Evolutionary conservation across 345 rosid genomes (phyloP).

Genomic region (Lepidium africanum): DNA sequence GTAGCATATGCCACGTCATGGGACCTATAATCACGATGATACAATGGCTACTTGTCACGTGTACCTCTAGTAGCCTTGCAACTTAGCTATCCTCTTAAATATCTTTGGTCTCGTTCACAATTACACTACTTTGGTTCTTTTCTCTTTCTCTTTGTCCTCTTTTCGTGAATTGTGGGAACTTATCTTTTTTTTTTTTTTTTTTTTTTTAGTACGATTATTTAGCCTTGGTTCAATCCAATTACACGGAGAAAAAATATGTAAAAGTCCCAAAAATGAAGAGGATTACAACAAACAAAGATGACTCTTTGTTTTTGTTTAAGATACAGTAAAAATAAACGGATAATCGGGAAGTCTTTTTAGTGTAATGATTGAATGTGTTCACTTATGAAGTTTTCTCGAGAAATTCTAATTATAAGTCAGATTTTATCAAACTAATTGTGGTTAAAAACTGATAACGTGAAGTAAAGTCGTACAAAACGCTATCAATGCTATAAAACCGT

Average conservation of each 20-base stretch:
- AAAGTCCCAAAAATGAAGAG: neutral
- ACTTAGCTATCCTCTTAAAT: conserved; percentile 20
- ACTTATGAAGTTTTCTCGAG: too few relatives aligned
- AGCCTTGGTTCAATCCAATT: neutral
- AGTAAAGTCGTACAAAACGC: neutral
- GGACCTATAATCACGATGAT: conserved; percentile 2
- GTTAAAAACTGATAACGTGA: neutral
- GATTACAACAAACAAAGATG: neutral
- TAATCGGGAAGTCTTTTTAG: too few relatives aligned
- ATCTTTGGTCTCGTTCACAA: conserved; percentile 1
- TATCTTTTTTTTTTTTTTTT: neutral
- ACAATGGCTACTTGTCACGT: conserved; percentile 6
- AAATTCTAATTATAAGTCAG: too few relatives aligned
- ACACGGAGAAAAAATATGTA: neutral
- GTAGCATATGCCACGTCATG: conserved; percentile 11
- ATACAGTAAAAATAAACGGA: too few relatives aligned
- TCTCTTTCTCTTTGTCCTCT: neutral
- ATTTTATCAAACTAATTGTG: too few relatives aligned
- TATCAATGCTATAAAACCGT: neutral
- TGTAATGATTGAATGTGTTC: too few relatives aligned
- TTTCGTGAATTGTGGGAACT: neutral
- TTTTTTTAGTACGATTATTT: neutral
- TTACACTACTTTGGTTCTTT: neutral
- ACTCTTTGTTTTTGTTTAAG: neutral
- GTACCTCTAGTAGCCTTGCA: conserved; percentile 7